Evolutionary conservation across 2,329 filamentous ascomycete genomes (phyloP), one percentile per base, ranked within the genome.

Genomic region (Apiospora koreana): DNA sequence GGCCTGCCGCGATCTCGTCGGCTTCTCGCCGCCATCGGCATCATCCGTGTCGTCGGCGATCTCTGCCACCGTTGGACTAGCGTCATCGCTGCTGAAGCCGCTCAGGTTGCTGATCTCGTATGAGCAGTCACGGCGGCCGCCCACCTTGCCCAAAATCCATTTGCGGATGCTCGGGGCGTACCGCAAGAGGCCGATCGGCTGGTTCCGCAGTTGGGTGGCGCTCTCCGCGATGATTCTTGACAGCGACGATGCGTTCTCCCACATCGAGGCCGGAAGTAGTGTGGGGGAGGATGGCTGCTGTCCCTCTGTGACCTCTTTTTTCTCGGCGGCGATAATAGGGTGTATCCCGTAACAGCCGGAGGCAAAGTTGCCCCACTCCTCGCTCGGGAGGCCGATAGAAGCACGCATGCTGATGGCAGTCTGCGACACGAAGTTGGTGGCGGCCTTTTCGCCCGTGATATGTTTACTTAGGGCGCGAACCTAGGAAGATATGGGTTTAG

Each of bases 101-200:
- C 81, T 79, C 2, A 85, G 67, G 71, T 86, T 86, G 74, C 84
- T 86, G 10, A 86, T 69, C 73, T 85, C 83, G 68, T 82, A 85
- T 6, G 82, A 83, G 21, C 72, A 76, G 50, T 83, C 82, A 35
- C 84, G 77, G 38, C 71, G 70, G 68, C 80, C 73, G 5, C 81
- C 80, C 10, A 85, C 67, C 62, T 84, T 82, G 2, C 77, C 77
- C 10, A 74, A 62, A 4, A 79, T 77, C 84, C 84, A 86, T 10
- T 75, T 74, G 5, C 81, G 74, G 35, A 85, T 79, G 68, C 80
- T 79, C 6, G 77, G 77, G 1, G 80, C 72, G 65, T 85, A 86
- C 69, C 78, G 74, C 45, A 86, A 74, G 12, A 86, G 73, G 0
- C 82, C 84, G 12, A 85, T 77, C 1, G 83, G 72, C 67, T 77